Evolutionary conservation across 352 stramenopile species (phyloP).

Genomic region (Phytophthora vignae): DNA sequence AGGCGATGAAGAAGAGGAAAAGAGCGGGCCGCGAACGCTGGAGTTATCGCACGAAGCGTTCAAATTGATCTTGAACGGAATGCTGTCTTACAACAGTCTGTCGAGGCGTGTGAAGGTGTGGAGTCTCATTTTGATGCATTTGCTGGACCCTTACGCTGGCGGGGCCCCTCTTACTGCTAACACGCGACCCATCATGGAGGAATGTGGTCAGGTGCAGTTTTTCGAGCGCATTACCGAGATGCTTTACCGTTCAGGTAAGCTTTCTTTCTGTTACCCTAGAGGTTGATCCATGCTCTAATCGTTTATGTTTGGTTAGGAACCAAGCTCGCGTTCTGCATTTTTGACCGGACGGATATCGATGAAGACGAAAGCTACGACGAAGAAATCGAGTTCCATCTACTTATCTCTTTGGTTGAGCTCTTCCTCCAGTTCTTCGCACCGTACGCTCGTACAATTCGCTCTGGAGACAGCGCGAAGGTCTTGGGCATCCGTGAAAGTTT

Average conservation of each 20-base stretch:
- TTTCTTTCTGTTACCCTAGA: neutral
- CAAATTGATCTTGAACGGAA: slow-evolving; percentile 47
- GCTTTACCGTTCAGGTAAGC: slow-evolving; percentile 53
- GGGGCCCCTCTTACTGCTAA: slow-evolving; percentile 31
- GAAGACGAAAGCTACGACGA: slow-evolving; percentile 81
- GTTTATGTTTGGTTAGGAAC: slow-evolving; percentile 29
- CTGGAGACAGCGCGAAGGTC: neutral
- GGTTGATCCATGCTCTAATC: neutral
- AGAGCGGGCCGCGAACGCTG: neutral
- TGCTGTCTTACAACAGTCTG: slow-evolving; percentile 60
- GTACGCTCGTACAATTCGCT: slow-evolving; percentile 45
- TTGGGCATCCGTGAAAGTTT: slow-evolving; percentile 47
- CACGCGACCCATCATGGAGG: slow-evolving; percentile 23
- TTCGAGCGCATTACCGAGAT: slow-evolving; percentile 47
- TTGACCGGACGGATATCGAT: slow-evolving; percentile 72
- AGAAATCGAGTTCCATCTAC: slow-evolving; percentile 73
- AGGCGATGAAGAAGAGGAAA: slow-evolving; percentile 14
- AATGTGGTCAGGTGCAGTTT: slow-evolving; percentile 44
- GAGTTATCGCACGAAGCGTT: slow-evolving; percentile 47
- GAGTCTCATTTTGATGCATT: slow-evolving; percentile 67
- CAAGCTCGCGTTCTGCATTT: slow-evolving; percentile 77
- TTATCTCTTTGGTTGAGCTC: slow-evolving; percentile 63
- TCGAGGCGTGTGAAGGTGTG: slow-evolving; percentile 68
- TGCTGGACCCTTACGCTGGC: slow-evolving; percentile 42
- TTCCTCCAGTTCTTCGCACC: slow-evolving; percentile 71